A percentile compares a stretch with the other conserved stretches of the same genome.
These are phyloP conservation scores for Neurospora sp. DNA, from an alignment of 495 filamentous ascomycete genomes.

Conservation along the genomic window DNA sequence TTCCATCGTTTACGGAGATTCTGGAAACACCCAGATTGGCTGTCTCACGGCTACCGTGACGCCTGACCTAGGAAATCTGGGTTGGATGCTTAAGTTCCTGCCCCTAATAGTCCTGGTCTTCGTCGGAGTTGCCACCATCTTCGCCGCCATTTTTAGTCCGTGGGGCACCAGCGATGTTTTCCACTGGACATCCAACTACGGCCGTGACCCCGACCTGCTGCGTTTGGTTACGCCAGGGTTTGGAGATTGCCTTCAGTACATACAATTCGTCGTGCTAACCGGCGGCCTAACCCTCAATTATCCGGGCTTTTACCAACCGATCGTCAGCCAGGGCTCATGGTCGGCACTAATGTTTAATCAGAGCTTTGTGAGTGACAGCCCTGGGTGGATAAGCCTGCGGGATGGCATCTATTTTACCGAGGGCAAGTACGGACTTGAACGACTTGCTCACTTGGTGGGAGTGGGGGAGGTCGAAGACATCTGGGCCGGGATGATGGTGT, in stretches of 20 bases:
- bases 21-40: slow-evolving; percentile 48
- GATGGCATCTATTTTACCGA: slow-evolving; percentile 77
- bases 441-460: slow-evolving; percentile 73
- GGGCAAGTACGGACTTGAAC: slow-evolving; percentile 67
- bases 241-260: slow-evolving; percentile 92
- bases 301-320: slow-evolving; percentile 89
- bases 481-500: slow-evolving; percentile 87
- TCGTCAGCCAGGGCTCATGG: slow-evolving; percentile 79
- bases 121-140: slow-evolving; percentile 69
- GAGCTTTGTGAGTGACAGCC: slow-evolving; percentile 64
- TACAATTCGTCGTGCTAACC: slow-evolving; percentile 85
- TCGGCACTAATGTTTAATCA: slow-evolving; percentile 86
- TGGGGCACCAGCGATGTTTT: slow-evolving; percentile 89
- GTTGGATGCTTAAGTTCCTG: slow-evolving; percentile 61
- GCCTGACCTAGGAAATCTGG: slow-evolving; percentile 57
- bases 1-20: slow-evolving; percentile 63
- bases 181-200: slow-evolving; percentile 92
- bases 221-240: slow-evolving; percentile 93
- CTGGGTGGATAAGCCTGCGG: slow-evolving; percentile 50
- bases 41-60: slow-evolving; percentile 77
- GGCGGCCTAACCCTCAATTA: slow-evolving; percentile 80
- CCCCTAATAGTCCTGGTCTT: slow-evolving; percentile 68
- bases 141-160: slow-evolving; percentile 80
- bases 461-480: slow-evolving; percentile 68
- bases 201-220: slow-evolving; percentile 83